Base-by-base conservation (phyloP, 2,329 filamentous ascomycete species). In the Pyrenochaeta sp. region DNA sequence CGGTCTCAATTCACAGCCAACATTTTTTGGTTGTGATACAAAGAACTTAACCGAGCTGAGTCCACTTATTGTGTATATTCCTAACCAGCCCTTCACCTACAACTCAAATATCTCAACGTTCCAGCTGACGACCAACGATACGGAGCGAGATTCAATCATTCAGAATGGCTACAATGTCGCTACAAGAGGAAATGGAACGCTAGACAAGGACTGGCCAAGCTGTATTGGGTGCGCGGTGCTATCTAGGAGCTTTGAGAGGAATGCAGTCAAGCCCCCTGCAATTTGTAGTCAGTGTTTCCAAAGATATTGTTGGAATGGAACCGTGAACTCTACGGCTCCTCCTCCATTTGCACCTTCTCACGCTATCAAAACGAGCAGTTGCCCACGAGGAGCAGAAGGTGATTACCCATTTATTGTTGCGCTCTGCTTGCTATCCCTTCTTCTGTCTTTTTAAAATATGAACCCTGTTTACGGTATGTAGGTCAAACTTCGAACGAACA, bases 251-350 rank as follows among this genome's bases (percentile, higher is more conserved):
- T 85, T 35, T 35, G 93, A 35, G 32, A 35, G 32, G 32, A 35
- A 35, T 12, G 32, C 5, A 35, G 32, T 35, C 32, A 4, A 78
- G 0, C 81, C 91, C 1, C 92, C 92, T 0, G 80, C 82, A 1
- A 85, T 84, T 10, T 97, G 93, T 78, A 80, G 75, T 27, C 66
- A 80, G 32, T 97, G 93, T 79, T 97, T 96, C 75, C 60, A 80
- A 15, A 76, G 79, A 17, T 96, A 96, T 79, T 97, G 93, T 83
- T 97, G 93, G 93, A 84, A 97, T 73, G 93, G 93, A 15, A 89
- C 84, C 3, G 53, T 77, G 10, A 77, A 83, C 51, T 77, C 75
- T 3, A 61, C 42, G 21, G 27, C 36, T 2, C 58, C 60, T 33
- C 29, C 39, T 35, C 43, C 51, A 14, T 58, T 58, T 73, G 32